Evolutionary conservation across 2,329 filamentous ascomycete genomes (phyloP).

Genomic region (Gaeumannomyces sp.): DNA sequence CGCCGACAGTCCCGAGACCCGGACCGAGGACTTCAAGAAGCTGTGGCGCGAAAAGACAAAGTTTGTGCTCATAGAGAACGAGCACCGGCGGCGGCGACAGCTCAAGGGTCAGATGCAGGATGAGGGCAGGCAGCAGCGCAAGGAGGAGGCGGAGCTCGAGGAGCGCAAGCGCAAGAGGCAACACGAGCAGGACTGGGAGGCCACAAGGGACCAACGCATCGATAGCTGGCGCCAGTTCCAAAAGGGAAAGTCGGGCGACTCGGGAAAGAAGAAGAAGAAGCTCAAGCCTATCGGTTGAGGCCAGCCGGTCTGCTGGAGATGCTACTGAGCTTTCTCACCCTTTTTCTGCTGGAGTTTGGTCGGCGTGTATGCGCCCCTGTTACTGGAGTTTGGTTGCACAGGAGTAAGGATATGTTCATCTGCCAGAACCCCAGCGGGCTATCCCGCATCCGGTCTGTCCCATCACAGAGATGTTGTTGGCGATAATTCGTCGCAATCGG

Average conservation of each 20-base stretch:
- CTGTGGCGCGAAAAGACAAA: slow-evolving; percentile 89
- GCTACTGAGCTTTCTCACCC: background rate
- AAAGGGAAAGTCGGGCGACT: slow-evolving; percentile 57
- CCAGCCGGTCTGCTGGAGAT: background rate
- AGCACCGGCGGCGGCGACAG: slow-evolving; percentile 76
- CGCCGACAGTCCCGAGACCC: slow-evolving; percentile 78
- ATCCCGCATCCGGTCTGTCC: no score
- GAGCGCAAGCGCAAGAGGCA: slow-evolving; percentile 79
- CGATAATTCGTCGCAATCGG: background rate
- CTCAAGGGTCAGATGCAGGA: slow-evolving; percentile 94
- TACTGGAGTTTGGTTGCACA: background rate
- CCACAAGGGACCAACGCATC: slow-evolving; percentile 83
- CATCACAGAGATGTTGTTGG: background rate
- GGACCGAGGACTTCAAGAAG: slow-evolving; percentile 73
- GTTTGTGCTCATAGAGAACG: slow-evolving; percentile 86
- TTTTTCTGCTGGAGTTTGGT: background rate
- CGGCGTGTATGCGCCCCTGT: background rate
- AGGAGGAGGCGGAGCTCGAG: slow-evolving; percentile 78
- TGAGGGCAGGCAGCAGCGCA: slow-evolving; percentile 82
- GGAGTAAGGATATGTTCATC: background rate
- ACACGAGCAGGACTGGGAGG: slow-evolving; percentile 93
- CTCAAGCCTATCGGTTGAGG: slow-evolving; percentile 54
- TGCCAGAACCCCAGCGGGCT: background rate
- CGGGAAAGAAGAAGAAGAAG: slow-evolving; percentile 59
- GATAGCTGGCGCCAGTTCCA: slow-evolving; percentile 91